Evolutionary conservation across 2,329 filamentous ascomycete genomes (phyloP), one percentile per base, ranked within the genome.

Genomic region (Decorospora gaudefroyi): DNA sequence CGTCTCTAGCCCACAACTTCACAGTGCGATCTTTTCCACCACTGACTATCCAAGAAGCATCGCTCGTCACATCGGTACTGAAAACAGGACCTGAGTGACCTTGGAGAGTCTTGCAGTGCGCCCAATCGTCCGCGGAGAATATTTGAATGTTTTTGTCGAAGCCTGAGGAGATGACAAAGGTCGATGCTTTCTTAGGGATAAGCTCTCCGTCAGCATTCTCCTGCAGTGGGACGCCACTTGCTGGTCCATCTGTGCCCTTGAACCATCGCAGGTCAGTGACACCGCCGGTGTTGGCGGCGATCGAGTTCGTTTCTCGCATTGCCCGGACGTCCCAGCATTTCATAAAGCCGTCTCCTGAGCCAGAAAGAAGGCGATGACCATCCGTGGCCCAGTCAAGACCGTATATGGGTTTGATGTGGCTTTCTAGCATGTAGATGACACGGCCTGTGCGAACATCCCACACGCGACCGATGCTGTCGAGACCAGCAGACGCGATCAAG

Each of bases 261-360:
- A 87, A 97, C 90, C 93, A 97, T 51, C 90, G 80, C 52, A 99
- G 74, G 69, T 99, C 93, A 1, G 90, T 93, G 6, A 99, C 91
- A 22, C 93, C 87, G 53, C 90, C 92, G 35, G 83, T 86, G 69
- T 99, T 93, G 5, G 93, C 92, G 34, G 92, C 93, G 32, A 99
- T 87, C 12, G 87, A 88, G 9, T 89, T 92, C 0, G 83, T 86
- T 52, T 85, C 85, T 59, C 87, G 82, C 34, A 97, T 91, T 61
- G 93, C 92, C 31, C 93, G 84, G 38, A 99, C 79, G 66, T 99
- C 93, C 93, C 93, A 99, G 72, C 92, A 96, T 71, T 96, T 97
- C 63, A 96, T 85, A 82, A 93, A 97, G 12, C 92, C 92, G 65
- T 99, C 93, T 2, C 86, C 90, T 10, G 90, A 95, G 1, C 90